phyloP scores from a whole-genome alignment of 1,139 yeast genomes.

The Kurtzmaniella quercitrusa region DNA sequence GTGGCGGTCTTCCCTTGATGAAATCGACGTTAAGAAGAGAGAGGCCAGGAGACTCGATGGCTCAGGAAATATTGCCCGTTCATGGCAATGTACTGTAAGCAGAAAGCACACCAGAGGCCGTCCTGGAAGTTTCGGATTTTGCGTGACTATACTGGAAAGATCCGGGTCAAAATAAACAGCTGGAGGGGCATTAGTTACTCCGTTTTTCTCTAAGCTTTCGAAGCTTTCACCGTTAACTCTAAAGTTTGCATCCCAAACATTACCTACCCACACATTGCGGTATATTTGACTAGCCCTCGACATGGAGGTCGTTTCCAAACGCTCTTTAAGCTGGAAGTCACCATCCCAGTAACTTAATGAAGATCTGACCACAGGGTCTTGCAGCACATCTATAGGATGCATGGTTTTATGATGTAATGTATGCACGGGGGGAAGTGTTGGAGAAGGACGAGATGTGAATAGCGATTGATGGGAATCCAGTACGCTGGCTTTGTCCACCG shows the following conservation, averaged over 20 bases:
- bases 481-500: neutral
- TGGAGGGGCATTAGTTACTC: neutral
- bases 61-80: constrained; percentile 58
- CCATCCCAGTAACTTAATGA: constrained; percentile 55
- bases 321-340: constrained; percentile 69
- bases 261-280: constrained; percentile 74
- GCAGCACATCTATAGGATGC: constrained; percentile 1
- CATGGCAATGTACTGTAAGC: constrained; percentile 40
- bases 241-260: constrained; percentile 42
- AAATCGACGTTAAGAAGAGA: constrained; percentile 29
- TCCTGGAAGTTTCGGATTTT: neutral
- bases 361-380: constrained; percentile 11
- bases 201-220: neutral
- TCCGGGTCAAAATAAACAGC: constrained; percentile 1
- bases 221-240: neutral
- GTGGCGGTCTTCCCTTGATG: constrained; percentile 7
- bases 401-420: constrained; percentile 2
- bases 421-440: neutral
- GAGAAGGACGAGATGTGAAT: neutral
- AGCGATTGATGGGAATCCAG: neutral
- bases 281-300: constrained; percentile 67
- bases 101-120: constrained; percentile 16
- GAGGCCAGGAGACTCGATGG: constrained; percentile 31
- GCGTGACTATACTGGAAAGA: neutral
- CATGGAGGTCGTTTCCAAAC: constrained; percentile 78